Conservation (phyloP, 139 green algal species). For the Pseudopediastrum boryanum region DNA sequence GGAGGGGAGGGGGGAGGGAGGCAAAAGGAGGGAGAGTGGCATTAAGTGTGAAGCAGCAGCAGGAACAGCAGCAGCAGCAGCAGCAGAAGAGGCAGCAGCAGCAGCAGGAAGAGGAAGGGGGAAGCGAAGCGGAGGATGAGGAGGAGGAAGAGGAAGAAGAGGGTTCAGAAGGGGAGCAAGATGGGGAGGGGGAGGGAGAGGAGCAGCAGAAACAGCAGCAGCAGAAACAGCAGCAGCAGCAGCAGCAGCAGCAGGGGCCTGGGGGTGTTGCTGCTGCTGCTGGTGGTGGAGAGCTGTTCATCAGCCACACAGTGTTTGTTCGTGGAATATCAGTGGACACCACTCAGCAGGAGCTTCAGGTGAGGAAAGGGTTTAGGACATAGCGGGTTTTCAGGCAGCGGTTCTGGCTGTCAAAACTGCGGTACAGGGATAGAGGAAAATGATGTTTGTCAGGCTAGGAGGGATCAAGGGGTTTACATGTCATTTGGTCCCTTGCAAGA, state of each 20-base stretch:
- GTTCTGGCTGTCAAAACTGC: too few species aligned
- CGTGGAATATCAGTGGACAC: conserved; percentile 70
- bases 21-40: background rate
- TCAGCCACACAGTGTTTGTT: conserved; percentile 80
- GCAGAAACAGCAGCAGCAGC: background rate
- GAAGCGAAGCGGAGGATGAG: background rate
- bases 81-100: conserved; percentile 37
- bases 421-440: too few species aligned
- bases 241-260: background rate
- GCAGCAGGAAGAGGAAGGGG: conserved; percentile 2
- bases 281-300: too few species aligned
- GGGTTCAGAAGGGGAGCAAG: conserved; percentile 10
- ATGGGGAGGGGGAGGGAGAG: conserved; percentile 12
- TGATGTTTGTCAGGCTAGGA: too few species aligned
- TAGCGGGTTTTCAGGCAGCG: too few species aligned
- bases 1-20: conserved; percentile 18
- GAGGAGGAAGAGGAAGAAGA: conserved; percentile 4
- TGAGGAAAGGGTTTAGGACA: background rate
- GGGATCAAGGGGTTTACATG: too few species aligned
- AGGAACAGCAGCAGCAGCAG: background rate
- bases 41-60: background rate
- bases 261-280: background rate
- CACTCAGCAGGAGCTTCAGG: conserved; percentile 38
- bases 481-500: too few species aligned
- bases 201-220: conserved; percentile 25